Evolutionary conservation across 1,284 basidiomycete genomes (phyloP).

Genomic region (Boletus calvinii): DNA sequence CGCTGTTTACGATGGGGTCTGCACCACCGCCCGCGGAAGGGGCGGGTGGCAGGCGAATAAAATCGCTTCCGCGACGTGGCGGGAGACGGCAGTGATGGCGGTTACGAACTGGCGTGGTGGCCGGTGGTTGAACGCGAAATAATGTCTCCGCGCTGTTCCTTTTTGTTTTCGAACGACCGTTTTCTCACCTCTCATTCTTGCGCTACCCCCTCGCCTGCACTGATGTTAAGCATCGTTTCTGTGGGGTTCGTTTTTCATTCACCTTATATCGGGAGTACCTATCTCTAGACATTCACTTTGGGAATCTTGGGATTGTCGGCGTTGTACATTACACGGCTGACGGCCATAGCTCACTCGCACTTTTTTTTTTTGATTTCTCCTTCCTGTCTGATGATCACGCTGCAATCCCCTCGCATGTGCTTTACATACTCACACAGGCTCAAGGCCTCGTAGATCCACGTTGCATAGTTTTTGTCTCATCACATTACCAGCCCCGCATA

Average conservation of each 20-base stretch:
- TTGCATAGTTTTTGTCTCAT: constrained; percentile 21
- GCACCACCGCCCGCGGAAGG: constrained; percentile 39
- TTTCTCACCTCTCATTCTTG: constrained; percentile 12
- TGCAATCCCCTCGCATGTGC: constrained; percentile 17
- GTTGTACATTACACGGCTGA: constrained; percentile 29
- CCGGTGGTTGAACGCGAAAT: constrained; percentile 12
- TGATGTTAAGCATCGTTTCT: constrained; percentile 28
- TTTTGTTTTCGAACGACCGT: constrained; percentile 13
- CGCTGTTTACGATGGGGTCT: constrained; percentile 59
- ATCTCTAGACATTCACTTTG: constrained; percentile 16
- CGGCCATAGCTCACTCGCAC: constrained; percentile 25
- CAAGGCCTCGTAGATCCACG: constrained; percentile 32
- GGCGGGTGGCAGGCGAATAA: constrained; percentile 45
- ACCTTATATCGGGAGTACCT: constrained; percentile 9
- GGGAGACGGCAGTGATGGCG: constrained; percentile 27
- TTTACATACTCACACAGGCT: constrained; percentile 32
- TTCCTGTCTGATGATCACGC: constrained; percentile 11
- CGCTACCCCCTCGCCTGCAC: constrained; percentile 15
- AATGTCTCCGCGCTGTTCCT: constrained; percentile 2
- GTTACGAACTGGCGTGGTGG: constrained; percentile 15
- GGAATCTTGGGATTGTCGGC: constrained; percentile 17
- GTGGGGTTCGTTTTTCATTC: constrained; percentile 9
- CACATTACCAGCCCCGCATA: constrained; percentile 20
- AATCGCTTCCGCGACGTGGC: constrained; percentile 50
- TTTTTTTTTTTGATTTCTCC: constrained; percentile 11